These are phyloP conservation scores for Raffaelea deltoideospora DNA, from an alignment of 2,329 filamentous ascomycete species.

Conservation along the genomic window DNA sequence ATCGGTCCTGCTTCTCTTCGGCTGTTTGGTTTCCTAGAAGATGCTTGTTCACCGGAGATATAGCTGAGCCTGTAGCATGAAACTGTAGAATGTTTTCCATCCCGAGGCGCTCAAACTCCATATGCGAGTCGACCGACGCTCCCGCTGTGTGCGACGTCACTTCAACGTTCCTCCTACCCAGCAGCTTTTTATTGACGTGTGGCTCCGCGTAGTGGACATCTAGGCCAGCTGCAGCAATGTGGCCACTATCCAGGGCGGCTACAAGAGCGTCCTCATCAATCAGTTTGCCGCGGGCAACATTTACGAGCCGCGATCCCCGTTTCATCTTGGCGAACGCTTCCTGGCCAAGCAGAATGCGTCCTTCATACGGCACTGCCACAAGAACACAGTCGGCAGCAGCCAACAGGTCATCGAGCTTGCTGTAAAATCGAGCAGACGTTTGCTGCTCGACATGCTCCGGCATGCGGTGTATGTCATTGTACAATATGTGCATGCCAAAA, in stretches of 20 bases:
- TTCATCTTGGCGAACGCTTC: conserved; percentile 29
- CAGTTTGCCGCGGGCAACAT: conserved; percentile 35
- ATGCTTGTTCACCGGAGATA: neutral
- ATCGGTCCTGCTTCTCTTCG: too few species aligned
- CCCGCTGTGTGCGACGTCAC: conserved; percentile 38
- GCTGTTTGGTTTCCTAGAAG: neutral
- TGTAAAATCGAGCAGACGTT: neutral
- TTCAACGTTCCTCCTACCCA: conserved; percentile 17
- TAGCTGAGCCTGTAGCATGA: neutral
- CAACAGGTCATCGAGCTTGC: conserved; percentile 28
- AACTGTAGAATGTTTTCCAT: conserved; percentile 13
- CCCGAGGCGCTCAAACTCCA: conserved; percentile 1
- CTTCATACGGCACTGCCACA: conserved; percentile 27
- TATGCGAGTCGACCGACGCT: conserved; percentile 22
- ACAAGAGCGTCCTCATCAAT: conserved; percentile 33
- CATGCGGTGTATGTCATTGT: conserved; percentile 30
- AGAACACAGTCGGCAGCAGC: conserved; percentile 30
- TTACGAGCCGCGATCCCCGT: conserved; percentile 32
- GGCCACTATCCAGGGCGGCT: conserved; percentile 27
- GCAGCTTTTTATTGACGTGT: conserved; percentile 17
- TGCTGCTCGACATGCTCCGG: conserved; percentile 20
- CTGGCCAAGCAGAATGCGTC: conserved; percentile 24
- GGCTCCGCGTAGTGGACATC: conserved; percentile 38
- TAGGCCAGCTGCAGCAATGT: conserved; percentile 27
- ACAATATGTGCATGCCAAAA: conserved; percentile 42